A percentile compares a stretch with the other conserved stretches of the same genome.
These are phyloP conservation scores for Melanopsichium pennsylvanicum DNA, from an alignment of 1,284 basidiomycete genomes.

Conservation along the genomic window DNA sequence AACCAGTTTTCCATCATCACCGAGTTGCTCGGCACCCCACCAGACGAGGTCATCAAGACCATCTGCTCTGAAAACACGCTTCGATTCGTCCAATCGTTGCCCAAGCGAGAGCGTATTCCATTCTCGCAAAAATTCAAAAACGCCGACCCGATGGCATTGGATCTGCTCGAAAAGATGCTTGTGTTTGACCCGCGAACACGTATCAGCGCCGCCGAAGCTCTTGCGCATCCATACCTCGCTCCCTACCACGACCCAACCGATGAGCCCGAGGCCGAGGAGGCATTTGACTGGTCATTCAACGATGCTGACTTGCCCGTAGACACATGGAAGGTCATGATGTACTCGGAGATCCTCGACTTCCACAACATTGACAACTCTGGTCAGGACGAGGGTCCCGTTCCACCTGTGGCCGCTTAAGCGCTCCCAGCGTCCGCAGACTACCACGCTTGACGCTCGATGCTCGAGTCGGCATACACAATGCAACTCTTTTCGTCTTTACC, in stretches of 20 bases:
- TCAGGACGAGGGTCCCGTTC: constrained; percentile 53
- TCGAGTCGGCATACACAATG: background rate
- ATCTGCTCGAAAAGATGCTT: constrained; percentile 97
- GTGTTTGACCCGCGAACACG: constrained; percentile 97
- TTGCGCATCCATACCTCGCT: constrained; percentile 91
- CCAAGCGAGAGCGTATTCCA: constrained; percentile 92
- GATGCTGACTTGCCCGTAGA: constrained; percentile 99
- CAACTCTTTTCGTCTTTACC: background rate
- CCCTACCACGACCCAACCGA: constrained; percentile 99
- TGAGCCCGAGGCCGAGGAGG: constrained; percentile 90
- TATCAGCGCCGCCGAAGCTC: constrained; percentile 90
- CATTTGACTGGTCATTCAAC: constrained; percentile 99
- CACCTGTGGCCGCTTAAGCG: constrained; percentile 35
- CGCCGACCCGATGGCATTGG: constrained; percentile 89
- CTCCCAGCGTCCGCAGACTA: background rate
- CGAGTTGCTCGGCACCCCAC: constrained; percentile 94
- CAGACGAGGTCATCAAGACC: constrained; percentile 98
- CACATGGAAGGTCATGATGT: constrained; percentile 89
- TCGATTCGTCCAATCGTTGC: constrained; percentile 96
- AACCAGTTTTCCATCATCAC: constrained; percentile 99
- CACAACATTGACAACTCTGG: constrained; percentile 65
- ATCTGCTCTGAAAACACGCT: constrained; percentile 98
- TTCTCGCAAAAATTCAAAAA: constrained; percentile 93
- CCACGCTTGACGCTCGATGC: constrained; percentile 2
- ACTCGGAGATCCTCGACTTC: constrained; percentile 68